phyloP scores from a whole-genome alignment of 1,284 basidiomycete genomes.

The Sanghuangporus weigelae region DNA sequence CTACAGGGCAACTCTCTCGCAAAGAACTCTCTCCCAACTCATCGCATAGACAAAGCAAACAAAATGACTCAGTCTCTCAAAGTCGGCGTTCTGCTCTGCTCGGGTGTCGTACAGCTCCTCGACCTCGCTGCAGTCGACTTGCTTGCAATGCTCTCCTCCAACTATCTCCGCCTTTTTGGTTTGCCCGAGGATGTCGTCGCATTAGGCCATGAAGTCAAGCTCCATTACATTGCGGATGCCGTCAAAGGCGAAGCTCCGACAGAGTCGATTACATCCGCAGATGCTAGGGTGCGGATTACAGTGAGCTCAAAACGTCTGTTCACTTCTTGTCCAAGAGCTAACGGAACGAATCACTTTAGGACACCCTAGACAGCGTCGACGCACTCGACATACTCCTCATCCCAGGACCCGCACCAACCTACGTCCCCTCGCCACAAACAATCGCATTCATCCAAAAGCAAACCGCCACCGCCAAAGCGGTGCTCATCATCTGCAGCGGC shows the following conservation, averaged over 20 bases:
- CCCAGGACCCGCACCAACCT: slow-evolving; percentile 10
- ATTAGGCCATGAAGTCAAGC: not conserved
- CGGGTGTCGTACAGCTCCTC: slow-evolving; percentile 8
- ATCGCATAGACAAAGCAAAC: not conserved
- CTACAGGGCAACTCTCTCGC: not conserved
- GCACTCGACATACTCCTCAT: slow-evolving; percentile 13
- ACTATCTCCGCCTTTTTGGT: not conserved
- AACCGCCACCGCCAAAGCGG: not conserved
- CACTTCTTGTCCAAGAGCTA: not conserved
- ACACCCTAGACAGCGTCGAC: slow-evolving; percentile 13
- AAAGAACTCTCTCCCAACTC: not conserved
- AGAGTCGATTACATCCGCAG: not conserved
- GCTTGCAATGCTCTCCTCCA: not conserved
- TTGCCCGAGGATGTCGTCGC: slow-evolving; percentile 6
- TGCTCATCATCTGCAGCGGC: slow-evolving; percentile 14
- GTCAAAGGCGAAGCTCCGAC: not conserved
- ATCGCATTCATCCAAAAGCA: slow-evolving; percentile 10
- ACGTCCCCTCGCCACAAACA: slow-evolving; percentile 7
- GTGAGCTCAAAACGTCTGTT: not conserved
- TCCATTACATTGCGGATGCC: slow-evolving; percentile 13
- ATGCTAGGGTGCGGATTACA: slow-evolving; percentile 1
- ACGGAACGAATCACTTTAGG: not conserved
- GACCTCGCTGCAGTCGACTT: slow-evolving; percentile 16
- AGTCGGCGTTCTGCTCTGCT: slow-evolving; percentile 9
- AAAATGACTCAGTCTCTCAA: not conserved